Evolutionary conservation across 2,329 filamentous ascomycete genomes (phyloP).

Genomic region (Fusarium musae): DNA sequence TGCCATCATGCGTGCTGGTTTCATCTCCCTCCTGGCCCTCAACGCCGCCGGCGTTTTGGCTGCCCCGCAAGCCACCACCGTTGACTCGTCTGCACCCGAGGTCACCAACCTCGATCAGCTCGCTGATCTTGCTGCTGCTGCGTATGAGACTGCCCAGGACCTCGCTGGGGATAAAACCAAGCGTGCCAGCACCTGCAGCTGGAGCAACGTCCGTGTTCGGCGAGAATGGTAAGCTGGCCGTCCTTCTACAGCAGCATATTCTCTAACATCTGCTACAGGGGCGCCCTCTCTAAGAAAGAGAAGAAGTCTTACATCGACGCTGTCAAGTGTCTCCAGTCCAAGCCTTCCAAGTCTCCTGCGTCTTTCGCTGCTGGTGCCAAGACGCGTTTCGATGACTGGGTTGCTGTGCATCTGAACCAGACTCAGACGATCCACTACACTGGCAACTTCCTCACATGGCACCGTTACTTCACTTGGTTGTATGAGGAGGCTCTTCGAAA

Average conservation of each 20-base stretch:
- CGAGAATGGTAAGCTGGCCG: conserved; percentile 45
- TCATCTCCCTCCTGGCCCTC: conserved; percentile 36
- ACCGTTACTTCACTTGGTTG: conserved; percentile 48
- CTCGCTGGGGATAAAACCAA: conserved; percentile 31
- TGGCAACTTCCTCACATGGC: conserved; percentile 48
- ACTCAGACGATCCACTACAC: conserved; percentile 57
- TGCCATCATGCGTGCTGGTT: conserved; percentile 35
- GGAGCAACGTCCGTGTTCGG: conserved; percentile 46
- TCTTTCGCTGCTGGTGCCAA: conserved; percentile 54
- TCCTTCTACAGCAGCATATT: rapidly evolving
- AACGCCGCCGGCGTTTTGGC: conserved; percentile 40
- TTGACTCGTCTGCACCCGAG: conserved; percentile 27
- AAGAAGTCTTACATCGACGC: conserved; percentile 56
- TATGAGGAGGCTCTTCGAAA: conserved; percentile 48
- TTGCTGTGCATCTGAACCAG: conserved; percentile 60
- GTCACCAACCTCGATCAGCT: conserved; percentile 36
- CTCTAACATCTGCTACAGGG: conserved; percentile 29
- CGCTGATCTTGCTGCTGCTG: conserved; percentile 35
- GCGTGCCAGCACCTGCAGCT: conserved; percentile 41
- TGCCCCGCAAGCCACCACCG: conserved; percentile 27
- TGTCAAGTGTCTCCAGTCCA: conserved; percentile 56
- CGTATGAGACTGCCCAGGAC: conserved; percentile 40
- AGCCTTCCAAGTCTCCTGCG: conserved; percentile 50
- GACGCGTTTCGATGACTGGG: conserved; percentile 61
- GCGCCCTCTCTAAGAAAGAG: conserved; percentile 38